Percentiles rank a stretch among this genome's conserved stretches.
Conservation (phyloP, 441 rosid genomes). For the Erysimum cheiri region DNA sequence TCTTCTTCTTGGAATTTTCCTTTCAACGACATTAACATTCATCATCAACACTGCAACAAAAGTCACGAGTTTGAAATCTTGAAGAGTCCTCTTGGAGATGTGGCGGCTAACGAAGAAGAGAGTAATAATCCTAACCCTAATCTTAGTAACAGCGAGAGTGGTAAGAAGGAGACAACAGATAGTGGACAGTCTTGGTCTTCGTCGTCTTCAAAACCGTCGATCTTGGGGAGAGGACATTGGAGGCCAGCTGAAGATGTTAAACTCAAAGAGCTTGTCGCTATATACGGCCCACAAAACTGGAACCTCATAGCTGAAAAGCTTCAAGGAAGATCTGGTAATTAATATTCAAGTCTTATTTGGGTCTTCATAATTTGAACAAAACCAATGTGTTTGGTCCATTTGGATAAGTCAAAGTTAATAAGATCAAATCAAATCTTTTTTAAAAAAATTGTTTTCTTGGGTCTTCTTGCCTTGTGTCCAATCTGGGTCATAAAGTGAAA, state of each 20-base stretch:
- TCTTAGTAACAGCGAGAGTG: constrained; percentile 37
- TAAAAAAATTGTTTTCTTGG: too few relatives aligned
- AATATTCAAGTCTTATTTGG: neutral
- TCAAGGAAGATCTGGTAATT: constrained; percentile 86
- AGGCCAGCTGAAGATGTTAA: constrained; percentile 90
- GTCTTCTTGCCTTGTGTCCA: constrained; percentile 3
- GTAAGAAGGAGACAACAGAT: constrained; percentile 42
- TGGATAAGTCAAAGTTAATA: constrained; percentile 15
- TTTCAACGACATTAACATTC: constrained; percentile 38
- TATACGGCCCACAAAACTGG: constrained; percentile 97
- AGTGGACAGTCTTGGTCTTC: constrained; percentile 46
- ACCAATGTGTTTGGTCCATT: constrained; percentile 3
- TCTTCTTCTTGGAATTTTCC: constrained; percentile 44
- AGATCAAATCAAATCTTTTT: too few relatives aligned
- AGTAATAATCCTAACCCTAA: constrained; percentile 35
- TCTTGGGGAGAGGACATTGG: constrained; percentile 85
- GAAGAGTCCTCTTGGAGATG: constrained; percentile 33
- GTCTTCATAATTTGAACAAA: constrained; percentile 14
- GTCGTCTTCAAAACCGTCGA: constrained; percentile 37
- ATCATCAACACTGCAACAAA: constrained; percentile 33
- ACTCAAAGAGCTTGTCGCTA: constrained; percentile 87
- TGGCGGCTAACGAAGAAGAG: constrained; percentile 24
- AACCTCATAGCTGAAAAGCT: constrained; percentile 92
- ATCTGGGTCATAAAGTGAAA: constrained; percentile 31
- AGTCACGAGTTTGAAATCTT: constrained; percentile 39